phyloP scores from a whole-genome alignment of 2,329 filamentous ascomycete genomes.

The Drechslerella dactyloides region DNA sequence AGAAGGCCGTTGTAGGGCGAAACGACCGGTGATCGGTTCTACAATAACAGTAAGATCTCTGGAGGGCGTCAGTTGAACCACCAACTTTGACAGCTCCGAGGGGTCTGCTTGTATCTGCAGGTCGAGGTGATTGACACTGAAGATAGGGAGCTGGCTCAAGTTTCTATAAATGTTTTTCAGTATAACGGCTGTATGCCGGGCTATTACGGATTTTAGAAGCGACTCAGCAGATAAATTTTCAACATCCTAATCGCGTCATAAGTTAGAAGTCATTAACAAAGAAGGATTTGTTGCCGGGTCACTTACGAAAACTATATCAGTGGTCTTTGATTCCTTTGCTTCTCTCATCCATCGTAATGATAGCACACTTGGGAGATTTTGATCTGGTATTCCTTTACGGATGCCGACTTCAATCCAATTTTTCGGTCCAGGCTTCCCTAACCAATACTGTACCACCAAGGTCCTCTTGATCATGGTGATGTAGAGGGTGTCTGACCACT shows the following conservation, averaged over 20 bases:
- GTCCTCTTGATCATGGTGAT: conserved; percentile 81
- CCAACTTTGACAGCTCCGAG: conserved; percentile 69
- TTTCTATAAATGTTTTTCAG: conserved; percentile 71
- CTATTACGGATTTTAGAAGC: conserved; percentile 76
- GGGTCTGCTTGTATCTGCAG: conserved; percentile 68
- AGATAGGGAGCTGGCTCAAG: conserved; percentile 68
- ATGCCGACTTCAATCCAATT: conserved; percentile 92
- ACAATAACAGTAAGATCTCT: conserved; percentile 69
- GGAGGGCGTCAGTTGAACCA: conserved; percentile 71
- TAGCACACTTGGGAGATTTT: conserved; percentile 64
- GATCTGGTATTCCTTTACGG: conserved; percentile 66
- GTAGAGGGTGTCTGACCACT: conserved; percentile 79
- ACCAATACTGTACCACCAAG: conserved; percentile 91
- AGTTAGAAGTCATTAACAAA: conserved; percentile 10
- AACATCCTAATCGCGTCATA: conserved; percentile 60
- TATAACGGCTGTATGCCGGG: conserved; percentile 74
- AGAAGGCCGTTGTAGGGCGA: conserved; percentile 72
- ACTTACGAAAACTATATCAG: conserved; percentile 66
- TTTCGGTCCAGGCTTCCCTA: conserved; percentile 68
- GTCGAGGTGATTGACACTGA: conserved; percentile 68
- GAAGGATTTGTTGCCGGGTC: background rate
- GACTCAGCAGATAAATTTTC: conserved; percentile 73
- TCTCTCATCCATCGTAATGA: conserved; percentile 83
- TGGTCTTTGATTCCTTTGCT: conserved; percentile 73
- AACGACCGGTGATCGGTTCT: conserved; percentile 78